Evolutionary conservation across 352 stramenopile species (phyloP), one percentile per base, ranked within the genome.

Genomic region (Pythium rhizo-oryzae): DNA sequence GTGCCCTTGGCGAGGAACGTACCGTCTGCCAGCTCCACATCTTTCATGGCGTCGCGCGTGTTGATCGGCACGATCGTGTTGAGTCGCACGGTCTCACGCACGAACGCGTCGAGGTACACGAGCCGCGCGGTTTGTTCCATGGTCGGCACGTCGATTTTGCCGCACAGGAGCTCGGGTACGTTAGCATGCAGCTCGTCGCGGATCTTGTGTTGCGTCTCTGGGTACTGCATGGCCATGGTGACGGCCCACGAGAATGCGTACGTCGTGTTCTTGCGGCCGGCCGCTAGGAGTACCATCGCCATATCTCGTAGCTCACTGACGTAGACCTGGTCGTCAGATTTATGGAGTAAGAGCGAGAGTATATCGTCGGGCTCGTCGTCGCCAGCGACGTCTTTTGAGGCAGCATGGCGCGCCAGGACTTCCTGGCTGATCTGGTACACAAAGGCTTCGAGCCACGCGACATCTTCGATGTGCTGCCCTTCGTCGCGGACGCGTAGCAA

Each of bases 161-260:
- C 67, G 0, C 15, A 35, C 54, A 72, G 69, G 55, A 89, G 71
- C 11, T 74, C 58, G 0, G 83, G 79, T 1, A 90, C 53, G 54
- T 82, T 64, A 5, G 41, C 49, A 13, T 62, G 49, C 5, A 92
- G 60, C 57, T 93, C 86, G 4, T 78, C 66, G n/a, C 78, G 74
- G 25, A 92, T 81, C 19, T 71, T 77, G n/a, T 53, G 15, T 55
- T 81, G 58, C 33, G 87, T 77, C 11, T 74, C 25, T 0, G 83
- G 87, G 47, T 89, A 72, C 12, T 79, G 81, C n/a, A 79, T 81
- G 58, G 96, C 66, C 78, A 93, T 88, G 49, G 91, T 81, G 47
- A 96, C 56, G 24, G 90, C 79, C 87, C 87, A 96, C 24, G 75
- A 63, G 43, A 93, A 46, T 6, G 76, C 81, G 35, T 79, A 72